Conservation (phyloP, 2,329 filamentous ascomycete genomes). For the Talaromyces sp. region DNA sequence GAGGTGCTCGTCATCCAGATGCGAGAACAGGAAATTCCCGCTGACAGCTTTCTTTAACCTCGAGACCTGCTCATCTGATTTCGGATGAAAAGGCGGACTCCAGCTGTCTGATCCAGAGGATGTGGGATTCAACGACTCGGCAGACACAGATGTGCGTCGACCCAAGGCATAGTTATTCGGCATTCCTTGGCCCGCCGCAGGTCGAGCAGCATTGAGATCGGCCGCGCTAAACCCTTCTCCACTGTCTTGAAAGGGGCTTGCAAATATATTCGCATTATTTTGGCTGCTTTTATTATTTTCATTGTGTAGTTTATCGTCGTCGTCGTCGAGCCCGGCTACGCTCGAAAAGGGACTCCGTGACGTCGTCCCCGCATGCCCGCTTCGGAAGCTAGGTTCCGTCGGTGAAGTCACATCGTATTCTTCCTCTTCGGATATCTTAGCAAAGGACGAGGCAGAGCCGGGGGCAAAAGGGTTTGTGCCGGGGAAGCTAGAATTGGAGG, state of each 20-base stretch:
- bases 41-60: conserved; percentile 79
- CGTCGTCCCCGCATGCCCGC: conserved; percentile 30
- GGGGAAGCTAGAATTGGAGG: conserved; percentile 67
- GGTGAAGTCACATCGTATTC: conserved; percentile 77
- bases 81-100: conserved; percentile 80
- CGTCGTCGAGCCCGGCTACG: conserved; percentile 25
- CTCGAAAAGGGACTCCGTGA: conserved; percentile 46
- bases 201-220: conserved; percentile 24
- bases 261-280: conserved; percentile 29
- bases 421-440: conserved; percentile 75
- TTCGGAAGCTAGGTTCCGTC: conserved; percentile 60
- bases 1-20: conserved; percentile 91
- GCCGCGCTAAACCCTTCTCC: conserved; percentile 21
- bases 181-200: conserved; percentile 44
- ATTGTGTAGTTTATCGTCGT: conserved; percentile 1
- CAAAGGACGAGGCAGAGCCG: conserved; percentile 53
- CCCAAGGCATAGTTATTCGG: conserved; percentile 92
- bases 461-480: conserved; percentile 82
- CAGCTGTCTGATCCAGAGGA: conserved; percentile 82
- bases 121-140: conserved; percentile 89
- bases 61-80: conserved; percentile 73
- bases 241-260: conserved; percentile 32
- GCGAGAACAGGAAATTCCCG: conserved; percentile 89
- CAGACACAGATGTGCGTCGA: conserved; percentile 91
- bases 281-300: conserved; percentile 19